Evolutionary conservation across 2,329 filamentous ascomycete genomes (phyloP).

Genomic region (Beauveria caledonica): DNA sequence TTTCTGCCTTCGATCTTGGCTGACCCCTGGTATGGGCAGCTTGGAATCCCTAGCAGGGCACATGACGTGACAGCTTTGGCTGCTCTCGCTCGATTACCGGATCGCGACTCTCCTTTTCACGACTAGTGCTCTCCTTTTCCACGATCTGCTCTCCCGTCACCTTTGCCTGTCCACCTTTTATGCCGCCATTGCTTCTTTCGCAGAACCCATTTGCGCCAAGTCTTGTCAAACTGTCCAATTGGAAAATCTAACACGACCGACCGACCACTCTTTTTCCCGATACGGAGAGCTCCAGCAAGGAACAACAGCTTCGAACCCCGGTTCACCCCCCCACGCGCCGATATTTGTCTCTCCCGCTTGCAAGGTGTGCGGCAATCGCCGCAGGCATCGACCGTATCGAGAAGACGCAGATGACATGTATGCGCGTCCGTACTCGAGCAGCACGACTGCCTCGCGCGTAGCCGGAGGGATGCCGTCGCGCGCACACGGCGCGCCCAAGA

Average conservation of each 20-base stretch:
- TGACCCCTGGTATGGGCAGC: background rate
- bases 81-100: background rate
- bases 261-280: no score
- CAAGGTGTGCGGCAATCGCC: no score
- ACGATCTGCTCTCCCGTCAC: no score
- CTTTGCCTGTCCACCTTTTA: no score
- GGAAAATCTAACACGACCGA: no score
- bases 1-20: background rate
- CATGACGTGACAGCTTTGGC: background rate
- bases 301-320: no score
- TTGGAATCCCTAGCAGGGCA: background rate
- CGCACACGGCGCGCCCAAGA: background rate
- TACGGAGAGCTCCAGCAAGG: no score
- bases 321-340: background rate
- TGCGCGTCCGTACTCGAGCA: slow-evolving; percentile 4
- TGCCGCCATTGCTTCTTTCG: no score
- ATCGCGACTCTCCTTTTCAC: background rate
- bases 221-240: no score
- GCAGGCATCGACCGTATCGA: no score
- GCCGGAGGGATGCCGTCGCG: background rate
- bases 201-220: no score
- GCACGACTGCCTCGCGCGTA: slow-evolving; percentile 5
- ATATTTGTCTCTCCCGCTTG: background rate
- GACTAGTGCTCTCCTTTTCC: background rate
- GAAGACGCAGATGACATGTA: background rate